phyloP scores from a whole-genome alignment of 2,329 filamentous ascomycete genomes.

The Colletotrichum tanaceti region DNA sequence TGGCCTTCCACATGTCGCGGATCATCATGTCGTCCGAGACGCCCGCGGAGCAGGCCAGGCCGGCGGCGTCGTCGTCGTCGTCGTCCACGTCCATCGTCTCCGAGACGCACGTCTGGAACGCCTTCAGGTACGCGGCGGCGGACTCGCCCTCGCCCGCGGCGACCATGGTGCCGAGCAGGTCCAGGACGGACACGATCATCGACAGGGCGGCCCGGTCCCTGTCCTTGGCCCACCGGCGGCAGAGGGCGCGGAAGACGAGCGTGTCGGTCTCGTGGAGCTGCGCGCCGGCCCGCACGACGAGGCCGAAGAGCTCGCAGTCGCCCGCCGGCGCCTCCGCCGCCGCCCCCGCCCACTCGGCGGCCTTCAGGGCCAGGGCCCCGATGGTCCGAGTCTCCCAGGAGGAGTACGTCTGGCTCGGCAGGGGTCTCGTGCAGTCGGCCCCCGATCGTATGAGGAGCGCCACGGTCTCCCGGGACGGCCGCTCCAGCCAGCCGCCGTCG shows the following conservation, averaged over 20 bases:
- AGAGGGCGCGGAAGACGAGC: neutral
- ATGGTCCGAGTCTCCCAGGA: neutral
- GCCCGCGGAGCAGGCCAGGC: neutral
- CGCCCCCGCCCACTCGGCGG: slow-evolving; percentile 23
- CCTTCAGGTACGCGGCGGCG: slow-evolving; percentile 21
- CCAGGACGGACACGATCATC: neutral
- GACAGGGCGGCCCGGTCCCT: neutral
- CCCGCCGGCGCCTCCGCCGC: no score
- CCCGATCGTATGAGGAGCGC: neutral
- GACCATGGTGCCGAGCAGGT: neutral
- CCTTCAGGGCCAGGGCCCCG: slow-evolving; percentile 14
- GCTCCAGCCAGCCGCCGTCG: neutral
- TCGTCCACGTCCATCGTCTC: neutral
- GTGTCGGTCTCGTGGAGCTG: slow-evolving; percentile 11
- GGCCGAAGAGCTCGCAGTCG: slow-evolving; percentile 4
- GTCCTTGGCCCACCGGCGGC: slow-evolving; percentile 8
- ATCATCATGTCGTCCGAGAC: slow-evolving; percentile 22
- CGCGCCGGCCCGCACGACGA: neutral
- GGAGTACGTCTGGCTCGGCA: slow-evolving; percentile 3
- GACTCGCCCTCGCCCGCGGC: neutral
- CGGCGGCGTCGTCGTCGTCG: no score
- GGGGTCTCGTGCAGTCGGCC: slow-evolving; percentile 10
- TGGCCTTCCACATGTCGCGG: slow-evolving; percentile 11
- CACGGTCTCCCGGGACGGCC: neutral
- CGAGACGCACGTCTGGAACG: slow-evolving; percentile 7